These are phyloP conservation scores for Fusarium anthophilum DNA, from an alignment of 2,329 filamentous ascomycete species.

Conservation along the genomic window DNA sequence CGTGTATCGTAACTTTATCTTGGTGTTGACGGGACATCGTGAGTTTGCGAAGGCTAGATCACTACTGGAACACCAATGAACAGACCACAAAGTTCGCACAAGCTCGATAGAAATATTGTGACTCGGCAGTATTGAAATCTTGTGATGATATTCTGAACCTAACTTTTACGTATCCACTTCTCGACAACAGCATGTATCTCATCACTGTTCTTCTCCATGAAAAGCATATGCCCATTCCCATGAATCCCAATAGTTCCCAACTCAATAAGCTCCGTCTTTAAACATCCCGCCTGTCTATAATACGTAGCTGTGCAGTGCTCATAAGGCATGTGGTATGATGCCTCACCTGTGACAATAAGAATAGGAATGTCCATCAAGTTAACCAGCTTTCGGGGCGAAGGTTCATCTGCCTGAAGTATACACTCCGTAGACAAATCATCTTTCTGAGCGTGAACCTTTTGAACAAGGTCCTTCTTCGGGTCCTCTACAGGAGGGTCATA, in stretches of 20 bases:
- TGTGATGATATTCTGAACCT: not conserved
- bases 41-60: not conserved
- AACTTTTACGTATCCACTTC: conserved; percentile 14
- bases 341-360: conserved; percentile 31
- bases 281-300: conserved; percentile 34
- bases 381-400: conserved; percentile 35
- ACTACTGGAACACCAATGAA: not conserved
- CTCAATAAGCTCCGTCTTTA: conserved; percentile 32
- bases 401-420: conserved; percentile 22
- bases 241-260: conserved; percentile 30
- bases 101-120: not conserved
- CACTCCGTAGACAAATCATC: conserved; percentile 23
- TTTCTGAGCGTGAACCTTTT: not conserved
- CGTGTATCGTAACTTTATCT: not conserved
- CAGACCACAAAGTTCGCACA: not conserved
- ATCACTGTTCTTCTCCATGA: conserved; percentile 40
- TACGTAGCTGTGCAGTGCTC: conserved; percentile 36
- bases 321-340: conserved; percentile 33
- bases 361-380: conserved; percentile 48
- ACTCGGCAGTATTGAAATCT: fast-evolving
- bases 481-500: conserved; percentile 53
- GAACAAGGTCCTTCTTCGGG: conserved; percentile 24
- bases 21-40: not conserved
- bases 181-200: conserved; percentile 24
- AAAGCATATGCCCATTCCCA: conserved; percentile 39